Evolutionary conservation across 257 asterid genomes (phyloP), one percentile per base, ranked within the genome.

Genomic region (Nicotiana tabacum): DNA sequence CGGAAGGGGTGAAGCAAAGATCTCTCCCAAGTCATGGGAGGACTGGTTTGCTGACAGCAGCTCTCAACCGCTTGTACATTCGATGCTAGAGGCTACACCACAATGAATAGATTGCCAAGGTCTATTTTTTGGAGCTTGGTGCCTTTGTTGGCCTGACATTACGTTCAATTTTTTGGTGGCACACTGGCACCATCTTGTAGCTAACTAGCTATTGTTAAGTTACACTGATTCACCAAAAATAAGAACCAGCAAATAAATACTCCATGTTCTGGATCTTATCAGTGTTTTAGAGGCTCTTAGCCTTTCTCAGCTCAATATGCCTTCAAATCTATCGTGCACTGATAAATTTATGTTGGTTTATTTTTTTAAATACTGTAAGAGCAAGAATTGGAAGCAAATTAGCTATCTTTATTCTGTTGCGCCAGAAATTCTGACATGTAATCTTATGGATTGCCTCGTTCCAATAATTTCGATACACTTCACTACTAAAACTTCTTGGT

Each of bases 101-200:
- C 79, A 46, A 72, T 46, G 61, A 58, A 12, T 46, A 46, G 61
- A 70, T 13, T 56, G 61, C 37, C 24, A 58, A 46, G 79, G 21
- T 24, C 24, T 58, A 46, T 6, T 12, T 2, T 46, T 72, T 72
- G 61, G 79, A 72, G 79, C 13, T 72, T 18, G 39, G 37, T 11
- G 61, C 61, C 61, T 70, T 70, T 43, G 60, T 70, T 70, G 46
- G 78, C 78, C 78, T 70, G 78, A 70, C n/a, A 29, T 11, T 64
- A 29, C 32, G 39, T 11, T 46, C 39, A 46, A 46, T 12, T 24
- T 13, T 72, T 64, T 21, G 32, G 39, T 4, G 37, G 69, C n/a
- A 11, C 58, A 46, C 4, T 21, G n/a, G 39, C 56, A 8, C 56
- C 56, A 51, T 51, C 56, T 11, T 51, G 56, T 51, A 9, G 15